Evolutionary conservation across 305 asterid species (phyloP).

Genomic region (Fraxinus ornus): DNA sequence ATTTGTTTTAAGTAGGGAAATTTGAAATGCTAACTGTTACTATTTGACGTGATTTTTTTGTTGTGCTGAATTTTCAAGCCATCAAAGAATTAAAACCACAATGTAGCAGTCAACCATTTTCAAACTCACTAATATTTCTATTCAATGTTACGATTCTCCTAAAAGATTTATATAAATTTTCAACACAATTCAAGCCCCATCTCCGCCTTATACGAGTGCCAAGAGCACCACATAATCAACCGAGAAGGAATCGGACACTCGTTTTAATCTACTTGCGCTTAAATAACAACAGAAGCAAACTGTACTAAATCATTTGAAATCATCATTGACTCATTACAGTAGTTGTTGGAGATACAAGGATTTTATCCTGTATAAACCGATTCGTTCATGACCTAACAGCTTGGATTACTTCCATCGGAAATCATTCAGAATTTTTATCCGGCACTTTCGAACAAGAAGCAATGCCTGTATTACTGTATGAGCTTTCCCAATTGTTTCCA

Average conservation of each 20-base stretch:
- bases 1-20: not conserved
- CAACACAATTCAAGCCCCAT: not conserved
- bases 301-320: not conserved
- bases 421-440: conserved; percentile 25
- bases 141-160: not conserved
- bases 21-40: no score
- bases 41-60: no score
- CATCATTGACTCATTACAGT: not conserved
- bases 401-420: not conserved
- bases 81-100: no score
- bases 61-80: no score
- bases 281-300: not conserved
- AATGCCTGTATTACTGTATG: conserved; percentile 41
- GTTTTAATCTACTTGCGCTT: not conserved
- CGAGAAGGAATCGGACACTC: not conserved
- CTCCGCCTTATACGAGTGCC: not conserved
- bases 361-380: not conserved
- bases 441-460: conserved; percentile 43
- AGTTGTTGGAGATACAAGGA: not conserved
- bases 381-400: not conserved
- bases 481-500: conserved; percentile 74
- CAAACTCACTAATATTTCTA: no score
- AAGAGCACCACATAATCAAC: not conserved
- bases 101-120: no score
- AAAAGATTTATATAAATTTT: no score